phyloP scores from a whole-genome alignment of 768 basidiomycete species.

The Rhizopogon vesiculosus region DNA sequence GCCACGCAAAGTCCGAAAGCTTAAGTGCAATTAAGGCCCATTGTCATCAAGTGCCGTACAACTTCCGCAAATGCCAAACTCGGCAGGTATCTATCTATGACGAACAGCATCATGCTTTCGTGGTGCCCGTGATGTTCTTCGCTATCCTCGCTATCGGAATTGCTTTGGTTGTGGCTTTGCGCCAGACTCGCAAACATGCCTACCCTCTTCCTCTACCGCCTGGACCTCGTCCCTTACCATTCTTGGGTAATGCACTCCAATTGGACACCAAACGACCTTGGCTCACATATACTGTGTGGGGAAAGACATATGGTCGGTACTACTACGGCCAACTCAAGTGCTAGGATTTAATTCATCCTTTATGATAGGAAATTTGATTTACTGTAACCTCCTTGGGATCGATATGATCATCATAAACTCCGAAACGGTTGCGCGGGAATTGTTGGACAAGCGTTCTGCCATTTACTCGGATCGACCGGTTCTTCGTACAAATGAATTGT shows the following conservation, averaged over 20 bases:
- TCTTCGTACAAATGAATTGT: not conserved
- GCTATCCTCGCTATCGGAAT: no score
- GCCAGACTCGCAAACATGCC: not conserved
- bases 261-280: conserved; percentile 36
- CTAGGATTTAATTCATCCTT: not conserved
- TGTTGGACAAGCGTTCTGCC: conserved; percentile 34
- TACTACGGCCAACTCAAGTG: not conserved
- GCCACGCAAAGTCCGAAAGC: no score
- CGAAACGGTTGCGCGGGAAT: conserved; percentile 28
- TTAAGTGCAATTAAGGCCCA: no score
- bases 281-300: conserved; percentile 39
- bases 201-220: conserved; percentile 29
- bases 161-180: no score
- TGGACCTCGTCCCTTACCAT: conserved; percentile 40
- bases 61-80: no score
- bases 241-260: conserved; percentile 46
- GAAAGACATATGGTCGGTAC: conserved; percentile 39
- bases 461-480: conserved; percentile 33
- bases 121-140: no score
- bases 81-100: no score
- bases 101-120: no score
- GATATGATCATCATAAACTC: no score
- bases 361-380: conserved; percentile 23
- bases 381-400: conserved; percentile 21
- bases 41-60: no score